A percentile compares a stretch with the other conserved stretches of the same genome.
These are phyloP conservation scores for Cercospora brassicicola DNA, from an alignment of 2,329 filamentous ascomycete genomes.

Conservation along the genomic window DNA sequence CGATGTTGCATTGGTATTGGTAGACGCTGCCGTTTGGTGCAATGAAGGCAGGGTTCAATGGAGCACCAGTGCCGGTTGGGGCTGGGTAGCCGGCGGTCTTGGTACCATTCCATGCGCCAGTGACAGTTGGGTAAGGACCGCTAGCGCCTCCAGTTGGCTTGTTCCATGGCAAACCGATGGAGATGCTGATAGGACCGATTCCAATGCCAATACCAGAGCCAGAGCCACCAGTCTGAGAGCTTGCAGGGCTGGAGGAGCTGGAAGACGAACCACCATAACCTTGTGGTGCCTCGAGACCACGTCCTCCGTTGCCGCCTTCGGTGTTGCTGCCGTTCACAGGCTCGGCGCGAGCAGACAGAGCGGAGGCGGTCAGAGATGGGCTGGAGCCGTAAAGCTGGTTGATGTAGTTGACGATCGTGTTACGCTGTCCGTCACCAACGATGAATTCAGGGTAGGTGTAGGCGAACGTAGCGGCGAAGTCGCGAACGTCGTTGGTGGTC, in stretches of 20 bases:
- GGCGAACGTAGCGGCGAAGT: slow-evolving; percentile 63
- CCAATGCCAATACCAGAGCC: slow-evolving; percentile 14
- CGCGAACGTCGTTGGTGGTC: slow-evolving; percentile 65
- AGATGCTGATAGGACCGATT: slow-evolving; percentile 18
- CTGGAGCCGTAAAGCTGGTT: slow-evolving; percentile 60
- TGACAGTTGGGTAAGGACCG: slow-evolving; percentile 6
- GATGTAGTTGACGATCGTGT: slow-evolving; percentile 45
- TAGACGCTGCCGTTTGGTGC: slow-evolving; percentile 51
- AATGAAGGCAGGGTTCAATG: slow-evolving; percentile 20
- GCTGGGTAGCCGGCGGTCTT: slow-evolving; percentile 5
- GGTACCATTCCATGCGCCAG: slow-evolving; percentile 18
- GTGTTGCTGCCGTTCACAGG: background rate
- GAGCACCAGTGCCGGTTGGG: slow-evolving; percentile 3
- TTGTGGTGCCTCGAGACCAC: background rate
- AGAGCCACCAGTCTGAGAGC: background rate
- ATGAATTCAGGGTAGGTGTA: slow-evolving; percentile 73
- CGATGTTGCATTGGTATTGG: slow-evolving; percentile 69
- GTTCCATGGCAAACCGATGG: slow-evolving; percentile 13
- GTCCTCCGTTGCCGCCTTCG: background rate
- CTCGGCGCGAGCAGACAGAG: slow-evolving; percentile 18
- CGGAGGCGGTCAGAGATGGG: slow-evolving; percentile 16
- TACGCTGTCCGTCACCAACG: slow-evolving; percentile 48
- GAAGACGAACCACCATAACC: slow-evolving; percentile 1
- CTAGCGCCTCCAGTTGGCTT: slow-evolving; percentile 9
- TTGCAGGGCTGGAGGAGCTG: slow-evolving; percentile 2